Evolutionary conservation across 768 basidiomycete genomes (phyloP), one percentile per base, ranked within the genome.

Genomic region (Mycena amicta): DNA sequence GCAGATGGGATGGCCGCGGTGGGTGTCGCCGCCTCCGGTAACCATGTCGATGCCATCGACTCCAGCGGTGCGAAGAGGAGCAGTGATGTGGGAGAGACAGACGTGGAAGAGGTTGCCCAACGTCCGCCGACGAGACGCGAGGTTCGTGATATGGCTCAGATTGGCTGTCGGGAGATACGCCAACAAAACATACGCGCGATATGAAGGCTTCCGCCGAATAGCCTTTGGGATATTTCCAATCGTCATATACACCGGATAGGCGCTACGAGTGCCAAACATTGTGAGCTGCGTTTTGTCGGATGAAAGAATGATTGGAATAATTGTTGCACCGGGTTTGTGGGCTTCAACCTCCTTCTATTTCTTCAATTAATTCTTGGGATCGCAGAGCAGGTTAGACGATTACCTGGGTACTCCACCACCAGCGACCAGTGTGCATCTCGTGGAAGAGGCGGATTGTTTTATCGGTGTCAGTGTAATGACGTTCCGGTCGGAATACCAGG

Each of bases 81-180:
- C 25, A 0, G 78, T 51, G 6, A 81, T 65, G 0, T 33, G 27
- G 0, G 5, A 1, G 57, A 71, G 74, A 52, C 74, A 77, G 0
- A 65, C 45, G 51, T 83, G 80, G 54, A 75, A 80, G 0, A 79
- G 65, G 2, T 71, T 74, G 31, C 50, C 71, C 62, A 54, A 30
- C 22, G 8, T 56, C 51, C 50, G 63, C 16, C 59, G 64, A 49
- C 68, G 61, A 6, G 58, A 51, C 0, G 63, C 52, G 23, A 16
- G 12, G 20, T 45, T 45, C 8, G 43, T 45, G 20, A 45, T 45
- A 23, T 45, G 43, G 8, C 22, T 45, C 12, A 45, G 12, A n/a
- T 45, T 15, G 5, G 43, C 12, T 8, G 43, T 45, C 15, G 43
- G 43, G 12, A 45, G 22, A n/a, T 45, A 45, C 12, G 15, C 43